Evolutionary conservation across 352 stramenopile species (phyloP), one percentile per base, ranked within the genome.

Genomic region (Globisporangium echinulatum): DNA sequence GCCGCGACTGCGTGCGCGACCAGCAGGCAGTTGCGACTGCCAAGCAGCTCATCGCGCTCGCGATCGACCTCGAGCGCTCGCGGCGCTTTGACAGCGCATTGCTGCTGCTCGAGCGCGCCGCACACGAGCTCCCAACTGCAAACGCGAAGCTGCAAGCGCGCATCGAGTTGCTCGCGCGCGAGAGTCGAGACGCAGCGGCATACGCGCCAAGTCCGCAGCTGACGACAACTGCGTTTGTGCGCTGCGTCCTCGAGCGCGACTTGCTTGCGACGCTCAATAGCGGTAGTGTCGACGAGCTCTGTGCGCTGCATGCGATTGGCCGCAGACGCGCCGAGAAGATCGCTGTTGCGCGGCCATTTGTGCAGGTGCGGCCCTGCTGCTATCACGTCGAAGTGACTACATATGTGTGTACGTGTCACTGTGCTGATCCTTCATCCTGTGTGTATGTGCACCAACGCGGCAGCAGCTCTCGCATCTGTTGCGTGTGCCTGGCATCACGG

Each of bases 11-110:
- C 19, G 1, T 25, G 19, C 19, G 19, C 19, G 19, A 25, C 19
- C 19, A 25, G 19, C 19, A 25, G 19, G 19, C 19, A 1, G 19
- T 25, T 25, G 19, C 19, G 19, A 25, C 82, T 4, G 79, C 77
- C 1, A 88, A 88, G 56, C 67, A 76, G n/a, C 70, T 88, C 38
- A 77, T 88, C 40, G 55, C 60, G n/a, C 50, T 81, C 15, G 79
- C 77, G 0, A 81, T 88, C 25, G 66, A 66, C 17, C 66, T 85
- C 17, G 76, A 88, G 53, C 82, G 72, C 48, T 72, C 67, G 48
- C 63, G 61, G 57, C 74, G 65, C 8, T 67, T 71, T 15, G 43
- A 47, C 6, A 80, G 62, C 0, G 71, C 79, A 11, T 75, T 70
- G 56, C 68, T 64, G n/a, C 64, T 87, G 46, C 85, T 89, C 57